Base-by-base conservation (phyloP, 2,329 filamentous ascomycete species). In the Metarhizium brunneum region DNA sequence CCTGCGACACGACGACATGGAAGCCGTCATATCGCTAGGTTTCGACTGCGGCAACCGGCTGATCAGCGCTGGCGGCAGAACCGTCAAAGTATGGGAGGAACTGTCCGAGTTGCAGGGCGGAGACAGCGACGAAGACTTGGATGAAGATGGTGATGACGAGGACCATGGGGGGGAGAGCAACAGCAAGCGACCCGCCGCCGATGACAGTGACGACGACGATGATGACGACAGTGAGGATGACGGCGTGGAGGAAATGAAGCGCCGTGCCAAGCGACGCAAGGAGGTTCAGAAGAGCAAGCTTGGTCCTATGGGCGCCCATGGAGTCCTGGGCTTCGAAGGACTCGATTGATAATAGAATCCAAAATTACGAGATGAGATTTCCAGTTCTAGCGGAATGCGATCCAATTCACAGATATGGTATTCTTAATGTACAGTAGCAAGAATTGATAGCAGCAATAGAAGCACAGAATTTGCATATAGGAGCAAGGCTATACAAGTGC, bases 11-110 rank as follows among this genome's bases (percentile, higher is more conserved):
- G 90, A 96, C 65, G 91, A 95, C 57, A 73, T 94, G 18, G 92
- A 97, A 67, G 88, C 87, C 2, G 91, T 96, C 3, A 81, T 91
- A 2, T 88, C 82, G 0, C 71, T 99, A 0, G 87, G 80, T 1
- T 95, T 97, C 60, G 94, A 97, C 71, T 86, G 87, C 52, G 83
- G 86, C 53, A 89, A 91, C 49, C 81, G 94, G 49, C 83, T 99
- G 77, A 90, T 99, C 62, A 95, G 86, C 64, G 92, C 90, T 11
- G 94, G 94, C 54, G 94, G 94, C 0, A 82, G 81, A 62, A 84
- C 85, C 0, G 82, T 99, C 60, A 96, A 96, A 71, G 85, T 97
- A 2, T 99, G 94, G 94, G 84, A 94, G 87, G 84, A 94, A 66
- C 81, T 86, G 58, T 75, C 80, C n/a, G 76, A 75, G 56, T 68